Conservation (phyloP, 768 basidiomycete species). For the Lyophyllum decastes region DNA sequence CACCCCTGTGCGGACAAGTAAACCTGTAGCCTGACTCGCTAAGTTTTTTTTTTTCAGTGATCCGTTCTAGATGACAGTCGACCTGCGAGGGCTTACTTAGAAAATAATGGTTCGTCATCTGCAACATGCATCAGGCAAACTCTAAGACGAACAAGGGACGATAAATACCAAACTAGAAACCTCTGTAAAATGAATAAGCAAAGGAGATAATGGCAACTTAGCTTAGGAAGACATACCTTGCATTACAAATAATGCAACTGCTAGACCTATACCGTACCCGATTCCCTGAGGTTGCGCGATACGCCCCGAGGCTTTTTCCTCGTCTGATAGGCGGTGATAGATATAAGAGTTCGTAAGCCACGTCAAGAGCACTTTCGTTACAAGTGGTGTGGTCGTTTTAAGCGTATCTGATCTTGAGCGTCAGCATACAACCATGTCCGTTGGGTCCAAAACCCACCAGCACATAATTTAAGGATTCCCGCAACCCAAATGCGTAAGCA, state of each 20-base stretch:
- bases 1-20: slow-evolving; percentile 21
- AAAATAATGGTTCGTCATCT: slow-evolving; percentile 49
- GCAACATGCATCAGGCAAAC: neutral
- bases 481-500: slow-evolving; percentile 36
- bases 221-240: slow-evolving; percentile 45
- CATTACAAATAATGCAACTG: slow-evolving; percentile 59
- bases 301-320: slow-evolving; percentile 34
- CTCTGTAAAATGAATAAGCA: slow-evolving; percentile 40
- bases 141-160: no score
- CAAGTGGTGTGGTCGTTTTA: slow-evolving; percentile 54
- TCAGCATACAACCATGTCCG: neutral
- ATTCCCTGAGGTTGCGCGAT: slow-evolving; percentile 45
- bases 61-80: slow-evolving; percentile 25
- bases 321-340: slow-evolving; percentile 36
- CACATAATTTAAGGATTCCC: slow-evolving; percentile 37
- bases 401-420: slow-evolving; percentile 47
- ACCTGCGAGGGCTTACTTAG: slow-evolving; percentile 38
- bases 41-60: no score
- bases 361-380: slow-evolving; percentile 59
- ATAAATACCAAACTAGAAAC: slow-evolving; percentile 37
- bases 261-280: slow-evolving; percentile 65
- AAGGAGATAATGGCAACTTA: slow-evolving; percentile 46
- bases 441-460: slow-evolving; percentile 21
- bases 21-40: slow-evolving; percentile 17
- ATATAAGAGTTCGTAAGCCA: slow-evolving; percentile 56